A percentile compares a stretch with the other conserved stretches of the same genome.
Evolutionary conservation across 345 rosid species (phyloP).

Genomic region (Dipteronia dyeriana): DNA sequence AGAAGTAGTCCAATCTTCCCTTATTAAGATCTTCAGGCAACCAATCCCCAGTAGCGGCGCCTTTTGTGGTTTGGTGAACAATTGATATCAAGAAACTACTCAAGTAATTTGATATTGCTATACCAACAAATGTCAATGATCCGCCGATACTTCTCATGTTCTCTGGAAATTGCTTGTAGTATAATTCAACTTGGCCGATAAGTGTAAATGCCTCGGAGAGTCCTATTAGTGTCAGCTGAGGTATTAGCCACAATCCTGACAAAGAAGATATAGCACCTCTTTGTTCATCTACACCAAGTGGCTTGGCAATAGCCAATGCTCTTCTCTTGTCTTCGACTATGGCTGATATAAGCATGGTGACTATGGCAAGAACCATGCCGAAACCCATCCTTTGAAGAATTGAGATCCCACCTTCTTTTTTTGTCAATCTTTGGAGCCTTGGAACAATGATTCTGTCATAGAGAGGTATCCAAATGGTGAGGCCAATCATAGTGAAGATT

Average conservation of each 20-base stretch:
- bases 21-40: conserved; percentile 48
- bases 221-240: conserved; percentile 42
- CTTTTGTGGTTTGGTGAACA: conserved; percentile 29
- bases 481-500: conserved; percentile 35
- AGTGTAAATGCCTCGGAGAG: conserved; percentile 34
- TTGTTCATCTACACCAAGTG: conserved; percentile 28
- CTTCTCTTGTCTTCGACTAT: conserved; percentile 34
- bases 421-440: conserved; percentile 29
- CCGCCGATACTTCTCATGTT: conserved; percentile 53
- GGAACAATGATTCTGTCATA: conserved; percentile 44
- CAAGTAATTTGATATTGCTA: conserved; percentile 38
- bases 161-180: conserved; percentile 59
- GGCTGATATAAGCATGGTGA: conserved; percentile 38
- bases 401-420: conserved; percentile 41
- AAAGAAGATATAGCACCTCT: conserved; percentile 39
- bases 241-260: conserved; percentile 43
- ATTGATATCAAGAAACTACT: conserved; percentile 37
- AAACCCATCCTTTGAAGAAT: conserved; percentile 38
- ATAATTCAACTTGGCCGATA: conserved; percentile 41
- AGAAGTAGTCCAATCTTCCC: conserved; percentile 45
- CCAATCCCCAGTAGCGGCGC: conserved; percentile 32
- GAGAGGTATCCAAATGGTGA: conserved; percentile 40
- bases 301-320: conserved; percentile 20
- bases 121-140: conserved; percentile 34
- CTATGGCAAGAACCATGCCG: conserved; percentile 34